Conservation (phyloP, 192 early-diverging fungal genomes). For the Powellomyces hirtus region DNA sequence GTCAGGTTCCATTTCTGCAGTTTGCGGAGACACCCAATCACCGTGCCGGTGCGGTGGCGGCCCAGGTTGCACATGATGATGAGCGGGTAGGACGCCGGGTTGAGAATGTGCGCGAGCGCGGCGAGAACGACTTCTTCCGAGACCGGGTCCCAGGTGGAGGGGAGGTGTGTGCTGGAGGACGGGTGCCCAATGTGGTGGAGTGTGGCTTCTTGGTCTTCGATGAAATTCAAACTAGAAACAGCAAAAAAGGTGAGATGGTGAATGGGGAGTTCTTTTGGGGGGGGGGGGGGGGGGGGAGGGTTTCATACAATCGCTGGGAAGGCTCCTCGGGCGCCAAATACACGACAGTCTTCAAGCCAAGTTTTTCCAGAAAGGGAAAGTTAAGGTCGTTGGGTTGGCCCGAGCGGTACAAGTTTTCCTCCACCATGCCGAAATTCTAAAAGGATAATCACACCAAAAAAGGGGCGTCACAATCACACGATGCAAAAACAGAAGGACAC, state of each 20-base stretch:
- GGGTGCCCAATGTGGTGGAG: slow-evolving; percentile 78
- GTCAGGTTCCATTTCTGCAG: slow-evolving; percentile 98
- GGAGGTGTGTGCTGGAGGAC: not conserved
- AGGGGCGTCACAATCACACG: not conserved
- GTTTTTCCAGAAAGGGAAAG: slow-evolving; percentile 97
- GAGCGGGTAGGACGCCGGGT: slow-evolving; percentile 89
- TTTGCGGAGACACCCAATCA: slow-evolving; percentile 96
- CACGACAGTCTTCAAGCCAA: slow-evolving; percentile 89
- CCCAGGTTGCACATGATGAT: slow-evolving; percentile 99
- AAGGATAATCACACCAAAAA: not conserved
- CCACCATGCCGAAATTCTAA: slow-evolving; percentile 96
- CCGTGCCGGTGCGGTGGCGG: slow-evolving; percentile 94
- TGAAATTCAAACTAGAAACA: slow-evolving; percentile 63
- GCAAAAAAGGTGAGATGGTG: too few relatives aligned
- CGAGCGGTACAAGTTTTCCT: slow-evolving; percentile 94
- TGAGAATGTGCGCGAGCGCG: slow-evolving; percentile 81
- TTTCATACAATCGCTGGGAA: slow-evolving; percentile 40
- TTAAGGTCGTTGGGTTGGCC: slow-evolving; percentile 98
- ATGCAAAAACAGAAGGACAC: not conserved
- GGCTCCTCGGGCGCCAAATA: slow-evolving; percentile 98
- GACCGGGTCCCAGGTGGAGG: slow-evolving; percentile 92
- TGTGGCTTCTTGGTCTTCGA: slow-evolving; percentile 97
- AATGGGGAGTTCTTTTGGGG: too few relatives aligned
- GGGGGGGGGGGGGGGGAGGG: too few relatives aligned
- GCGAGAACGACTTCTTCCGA: slow-evolving; percentile 95